phyloP scores from a whole-genome alignment of 208 protist species.

The Trypanosoma theileri region DNA sequence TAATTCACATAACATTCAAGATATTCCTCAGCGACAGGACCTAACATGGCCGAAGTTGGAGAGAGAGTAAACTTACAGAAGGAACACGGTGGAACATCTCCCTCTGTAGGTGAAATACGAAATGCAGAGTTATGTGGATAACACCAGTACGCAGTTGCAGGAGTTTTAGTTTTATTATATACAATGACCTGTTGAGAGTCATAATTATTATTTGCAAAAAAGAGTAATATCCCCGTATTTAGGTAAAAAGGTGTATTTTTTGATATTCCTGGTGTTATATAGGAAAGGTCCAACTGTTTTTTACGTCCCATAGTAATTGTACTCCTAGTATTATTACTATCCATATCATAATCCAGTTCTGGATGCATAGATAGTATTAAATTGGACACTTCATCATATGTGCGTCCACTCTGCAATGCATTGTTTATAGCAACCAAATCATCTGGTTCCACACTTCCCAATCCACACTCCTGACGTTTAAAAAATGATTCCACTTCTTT shows the following conservation, averaged over 20 bases:
- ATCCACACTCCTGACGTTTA: slow-evolving; percentile 46
- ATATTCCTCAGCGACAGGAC: slow-evolving; percentile 30
- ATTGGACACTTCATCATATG: slow-evolving; percentile 30
- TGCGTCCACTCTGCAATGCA: slow-evolving; percentile 9
- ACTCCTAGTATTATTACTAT: slow-evolving; percentile 12
- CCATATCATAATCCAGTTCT: slow-evolving; percentile 27
- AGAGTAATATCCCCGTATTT: slow-evolving; percentile 37
- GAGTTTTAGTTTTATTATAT: slow-evolving; percentile 55
- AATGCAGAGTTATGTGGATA: slow-evolving; percentile 58
- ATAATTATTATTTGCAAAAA: slow-evolving; percentile 22
- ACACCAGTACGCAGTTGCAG: slow-evolving; percentile 63
- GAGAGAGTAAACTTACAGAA: slow-evolving; percentile 15
- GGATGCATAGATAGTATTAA: slow-evolving; percentile 21
- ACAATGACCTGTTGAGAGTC: slow-evolving; percentile 53
- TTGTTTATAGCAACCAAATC: slow-evolving; percentile 58
- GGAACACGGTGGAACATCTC: slow-evolving; percentile 52
- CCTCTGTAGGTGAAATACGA: slow-evolving; percentile 49
- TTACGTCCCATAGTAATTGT: slow-evolving; percentile 10
- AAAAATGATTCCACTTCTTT: slow-evolving; percentile 67
- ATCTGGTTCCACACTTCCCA: slow-evolving; percentile 56
- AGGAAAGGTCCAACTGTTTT: slow-evolving; percentile 19
- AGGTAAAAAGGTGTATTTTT: slow-evolving; percentile 40
- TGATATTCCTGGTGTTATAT: slow-evolving; percentile 15
- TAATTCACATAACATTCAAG: slow-evolving; percentile 93
- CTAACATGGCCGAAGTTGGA: neutral